A percentile compares a stretch with the other conserved stretches of the same genome.
phyloP scores from a whole-genome alignment of 306 rosid species.

The Quercus wislizeni region DNA sequence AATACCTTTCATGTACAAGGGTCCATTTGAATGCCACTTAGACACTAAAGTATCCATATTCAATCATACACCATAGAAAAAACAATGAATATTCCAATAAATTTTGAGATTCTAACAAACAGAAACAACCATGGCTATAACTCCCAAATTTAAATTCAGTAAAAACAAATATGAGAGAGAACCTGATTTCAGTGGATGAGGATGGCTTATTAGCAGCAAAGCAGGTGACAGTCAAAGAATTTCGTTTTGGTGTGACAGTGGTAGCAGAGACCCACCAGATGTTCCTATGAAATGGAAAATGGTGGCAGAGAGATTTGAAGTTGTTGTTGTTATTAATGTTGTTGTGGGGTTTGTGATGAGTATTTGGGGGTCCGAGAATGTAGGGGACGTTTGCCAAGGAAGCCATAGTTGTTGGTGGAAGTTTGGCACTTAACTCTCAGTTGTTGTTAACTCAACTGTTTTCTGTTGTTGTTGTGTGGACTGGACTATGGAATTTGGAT shows the following conservation, averaged over 20 bases:
- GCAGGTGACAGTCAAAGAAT: constrained; percentile 34
- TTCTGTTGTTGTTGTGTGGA: background rate
- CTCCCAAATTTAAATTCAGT: background rate
- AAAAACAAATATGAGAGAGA: constrained; percentile 3
- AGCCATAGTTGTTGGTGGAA: constrained; percentile 25
- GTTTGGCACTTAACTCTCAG: background rate
- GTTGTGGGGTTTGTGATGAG: background rate
- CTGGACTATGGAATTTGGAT: constrained; percentile 21
- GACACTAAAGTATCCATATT: too few species aligned
- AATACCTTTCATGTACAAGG: too few species aligned
- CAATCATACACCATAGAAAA: background rate
- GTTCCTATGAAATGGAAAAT: background rate
- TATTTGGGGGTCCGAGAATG: constrained; percentile 15
- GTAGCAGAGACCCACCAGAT: constrained; percentile 6
- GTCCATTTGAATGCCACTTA: too few species aligned
- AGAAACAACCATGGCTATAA: background rate
- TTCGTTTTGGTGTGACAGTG: constrained; percentile 12
- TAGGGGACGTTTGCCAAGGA: constrained; percentile 23
- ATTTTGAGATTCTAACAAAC: background rate
- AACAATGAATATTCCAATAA: background rate
- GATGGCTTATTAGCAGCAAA: constrained; percentile 78
- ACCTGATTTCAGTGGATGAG: constrained; percentile 69
- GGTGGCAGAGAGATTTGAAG: background rate
- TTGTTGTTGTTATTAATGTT: background rate
- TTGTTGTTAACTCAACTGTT: background rate